Base-by-base conservation (phyloP, 352 stramenopile genomes). In the Phytophthora aleatoria region DNA sequence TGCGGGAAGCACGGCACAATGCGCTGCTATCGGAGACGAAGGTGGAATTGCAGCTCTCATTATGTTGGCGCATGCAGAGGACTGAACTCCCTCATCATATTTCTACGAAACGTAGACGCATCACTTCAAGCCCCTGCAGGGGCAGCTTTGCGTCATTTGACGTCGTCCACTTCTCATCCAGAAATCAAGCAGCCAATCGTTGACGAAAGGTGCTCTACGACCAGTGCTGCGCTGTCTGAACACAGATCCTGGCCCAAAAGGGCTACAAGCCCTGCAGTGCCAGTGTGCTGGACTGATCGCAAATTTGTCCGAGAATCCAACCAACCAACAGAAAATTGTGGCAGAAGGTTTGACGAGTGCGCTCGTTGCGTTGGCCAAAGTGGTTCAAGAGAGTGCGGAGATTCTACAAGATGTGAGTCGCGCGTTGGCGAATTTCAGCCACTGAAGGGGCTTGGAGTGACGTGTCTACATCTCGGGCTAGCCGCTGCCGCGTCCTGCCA, bases 321-420 rank as follows among this genome's bases (percentile, higher is more conserved):
- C 83, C 7, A 97, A 98, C 67, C 92, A 98, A 66, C 79, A 87
- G 13, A 83, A 72, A 35, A 97, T 99, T 74, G 87, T 98, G 33
- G 88, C 96, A 53, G 89, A 97, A 77, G 92, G 90, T 1, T 74
- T 94, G 30, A 90, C 96, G 3, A 69, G 81, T 5, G 87, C 90
- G 7, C 74, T 99, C 8, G 84, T 96, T 39, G 54, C 76, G 27
- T 80, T 99, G 38, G 78, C 81, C 1, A 59, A 80, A 5, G 60
- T 70, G 0, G 79, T 85, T 24, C 52, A 54, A 43, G 87, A 97
- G 24, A 90, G 95, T 67, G 77, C 85, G 7, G 95, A 99, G 72
- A 97, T 98, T 33, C 90, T 97, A 45, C 95, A 99, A 76, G 97
- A 99, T 64, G 91, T 95, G 41, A 89, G 89, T 27, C 85, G 95